These are phyloP conservation scores for Rhodotorula babjevae DNA, from an alignment of 768 basidiomycete genomes.

Conservation along the genomic window DNA sequence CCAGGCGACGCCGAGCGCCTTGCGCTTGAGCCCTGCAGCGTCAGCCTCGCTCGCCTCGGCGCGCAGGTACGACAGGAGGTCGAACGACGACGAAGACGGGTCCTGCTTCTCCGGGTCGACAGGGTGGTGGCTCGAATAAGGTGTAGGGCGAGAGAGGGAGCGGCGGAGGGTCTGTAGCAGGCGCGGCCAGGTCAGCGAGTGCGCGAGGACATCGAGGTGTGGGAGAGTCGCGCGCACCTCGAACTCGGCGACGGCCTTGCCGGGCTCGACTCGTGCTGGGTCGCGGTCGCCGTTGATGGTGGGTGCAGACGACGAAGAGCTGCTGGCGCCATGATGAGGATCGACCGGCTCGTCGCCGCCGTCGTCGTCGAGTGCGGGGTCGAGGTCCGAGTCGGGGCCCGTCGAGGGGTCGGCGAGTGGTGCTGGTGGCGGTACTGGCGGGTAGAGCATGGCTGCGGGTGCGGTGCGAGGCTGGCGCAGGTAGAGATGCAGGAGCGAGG, in stretches of 20 bases:
- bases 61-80: slow-evolving; percentile 45
- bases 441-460: not conserved
- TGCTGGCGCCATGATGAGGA: too few species aligned
- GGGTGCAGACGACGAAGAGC: not conserved
- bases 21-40: slow-evolving; percentile 48
- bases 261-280: not conserved
- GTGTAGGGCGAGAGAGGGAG: not conserved
- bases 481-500: too few species aligned
- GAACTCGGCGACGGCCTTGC: slow-evolving; percentile 17
- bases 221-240: not conserved
- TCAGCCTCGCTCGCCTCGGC: slow-evolving; percentile 35
- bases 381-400: too few species aligned
- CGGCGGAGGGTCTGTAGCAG: not conserved
- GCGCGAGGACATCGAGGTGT: not conserved
- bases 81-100: slow-evolving; percentile 45
- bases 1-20: slow-evolving; percentile 48
- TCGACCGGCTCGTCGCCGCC: too few species aligned
- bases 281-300: not conserved
- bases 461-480: too few species aligned
- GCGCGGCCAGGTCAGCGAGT: not conserved
- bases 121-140: not conserved
- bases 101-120: slow-evolving; percentile 43
- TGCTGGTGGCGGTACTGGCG: not conserved
- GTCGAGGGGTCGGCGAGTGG: too few species aligned
- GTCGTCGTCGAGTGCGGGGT: not conserved